Conservation (phyloP, 2,329 filamentous ascomycete genomes). For the Aspergillus oerlinghausenensis region DNA sequence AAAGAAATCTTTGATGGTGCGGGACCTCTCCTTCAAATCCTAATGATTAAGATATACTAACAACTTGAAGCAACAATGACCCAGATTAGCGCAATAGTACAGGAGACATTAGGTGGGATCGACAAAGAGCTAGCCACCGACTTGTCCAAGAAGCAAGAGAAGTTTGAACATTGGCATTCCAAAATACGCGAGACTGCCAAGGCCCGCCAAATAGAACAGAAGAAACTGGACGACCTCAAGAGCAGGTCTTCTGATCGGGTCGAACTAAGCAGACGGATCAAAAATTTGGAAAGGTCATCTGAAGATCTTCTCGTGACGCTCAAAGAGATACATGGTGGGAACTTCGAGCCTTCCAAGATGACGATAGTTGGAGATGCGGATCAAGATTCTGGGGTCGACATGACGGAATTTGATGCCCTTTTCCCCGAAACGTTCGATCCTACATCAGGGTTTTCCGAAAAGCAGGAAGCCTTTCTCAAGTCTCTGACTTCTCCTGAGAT, state of each 20-base stretch:
- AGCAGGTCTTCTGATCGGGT: constrained; percentile 59
- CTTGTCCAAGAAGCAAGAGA: constrained; percentile 75
- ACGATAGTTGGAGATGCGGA: constrained; percentile 48
- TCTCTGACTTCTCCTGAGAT: constrained; percentile 56
- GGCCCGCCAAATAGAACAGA: constrained; percentile 71
- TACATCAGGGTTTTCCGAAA: constrained; percentile 37
- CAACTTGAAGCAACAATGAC: constrained; percentile 31
- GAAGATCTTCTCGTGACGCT: constrained; percentile 62
- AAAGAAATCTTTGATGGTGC: constrained; percentile 44
- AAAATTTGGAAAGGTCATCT: constrained; percentile 70
- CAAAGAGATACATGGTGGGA: constrained; percentile 44
- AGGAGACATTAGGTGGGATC: constrained; percentile 73
- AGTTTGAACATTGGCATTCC: constrained; percentile 75
- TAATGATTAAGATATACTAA: constrained; percentile 29
- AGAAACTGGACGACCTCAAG: constrained; percentile 66
- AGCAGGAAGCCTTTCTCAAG: constrained; percentile 41
- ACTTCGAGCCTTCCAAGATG: constrained; percentile 43
- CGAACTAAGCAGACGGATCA: constrained; percentile 65
- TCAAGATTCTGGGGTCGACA: constrained; percentile 34
- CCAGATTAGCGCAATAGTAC: constrained; percentile 60
- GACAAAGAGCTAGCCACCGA: constrained; percentile 74
- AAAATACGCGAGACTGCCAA: constrained; percentile 76
- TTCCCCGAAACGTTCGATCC: constrained; percentile 38
- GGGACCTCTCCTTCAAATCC: constrained; percentile 2
- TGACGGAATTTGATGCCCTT: constrained; percentile 30